phyloP scores from a whole-genome alignment of 2,329 filamentous ascomycete species.

The Fusarium cyanostomum region DNA sequence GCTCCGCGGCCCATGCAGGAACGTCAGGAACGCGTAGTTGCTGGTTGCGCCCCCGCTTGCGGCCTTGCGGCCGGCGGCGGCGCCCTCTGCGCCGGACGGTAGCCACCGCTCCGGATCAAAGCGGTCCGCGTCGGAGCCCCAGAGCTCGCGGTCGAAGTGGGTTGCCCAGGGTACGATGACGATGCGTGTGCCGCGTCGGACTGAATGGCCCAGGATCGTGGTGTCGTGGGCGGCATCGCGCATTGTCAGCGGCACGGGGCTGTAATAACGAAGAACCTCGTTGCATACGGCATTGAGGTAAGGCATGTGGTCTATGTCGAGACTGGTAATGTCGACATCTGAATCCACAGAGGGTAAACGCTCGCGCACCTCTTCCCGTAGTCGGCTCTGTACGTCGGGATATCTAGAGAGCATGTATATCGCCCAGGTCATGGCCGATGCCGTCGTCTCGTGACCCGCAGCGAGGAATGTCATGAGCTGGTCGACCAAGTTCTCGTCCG shows the following conservation, averaged over 20 bases:
- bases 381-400: constrained; percentile 69
- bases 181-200: constrained; percentile 77
- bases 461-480: constrained; percentile 92
- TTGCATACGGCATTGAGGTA: constrained; percentile 83
- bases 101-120: constrained; percentile 87
- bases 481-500: constrained; percentile 82
- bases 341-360: constrained; percentile 62
- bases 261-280: constrained; percentile 78
- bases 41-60: constrained; percentile 76
- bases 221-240: constrained; percentile 73
- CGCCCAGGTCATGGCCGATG: constrained; percentile 79
- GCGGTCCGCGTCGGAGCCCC: constrained; percentile 77
- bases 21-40: constrained; percentile 83
- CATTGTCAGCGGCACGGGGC: constrained; percentile 76
- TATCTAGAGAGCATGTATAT: constrained; percentile 74
- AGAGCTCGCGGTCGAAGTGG: constrained; percentile 74
- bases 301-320: constrained; percentile 75
- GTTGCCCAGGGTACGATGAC: constrained; percentile 72
- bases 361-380: constrained; percentile 74
- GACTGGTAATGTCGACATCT: constrained; percentile 48
- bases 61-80: constrained; percentile 50
- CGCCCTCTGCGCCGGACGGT: constrained; percentile 51
- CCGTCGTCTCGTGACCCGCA: constrained; percentile 83
- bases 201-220: constrained; percentile 67
- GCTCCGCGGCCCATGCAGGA: constrained; percentile 84